Percentiles rank a stretch among this genome's conserved stretches.
phyloP scores from a whole-genome alignment of 306 rosid genomes.

The Neltuma alba region DNA sequence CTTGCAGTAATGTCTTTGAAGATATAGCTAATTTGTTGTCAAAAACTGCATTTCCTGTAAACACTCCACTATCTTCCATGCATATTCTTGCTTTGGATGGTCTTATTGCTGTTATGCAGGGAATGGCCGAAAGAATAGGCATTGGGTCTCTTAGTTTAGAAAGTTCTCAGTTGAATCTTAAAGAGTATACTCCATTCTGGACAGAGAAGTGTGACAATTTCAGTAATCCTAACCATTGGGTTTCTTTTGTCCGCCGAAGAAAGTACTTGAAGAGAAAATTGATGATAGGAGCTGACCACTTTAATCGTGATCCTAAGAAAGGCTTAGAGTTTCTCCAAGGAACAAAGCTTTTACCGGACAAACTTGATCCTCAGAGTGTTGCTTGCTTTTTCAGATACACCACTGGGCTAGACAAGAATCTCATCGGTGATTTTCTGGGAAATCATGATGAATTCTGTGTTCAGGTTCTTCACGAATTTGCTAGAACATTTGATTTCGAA shows the following conservation, averaged over 20 bases:
- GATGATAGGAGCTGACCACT: constrained; percentile 95
- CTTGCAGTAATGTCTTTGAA: constrained; percentile 92
- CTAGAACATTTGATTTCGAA: constrained; percentile 91
- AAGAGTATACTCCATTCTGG: constrained; percentile 93
- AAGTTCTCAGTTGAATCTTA: constrained; percentile 56
- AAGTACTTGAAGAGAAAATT: constrained; percentile 83
- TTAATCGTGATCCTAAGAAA: constrained; percentile 93
- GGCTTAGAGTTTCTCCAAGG: constrained; percentile 99
- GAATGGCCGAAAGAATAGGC: constrained; percentile 91
- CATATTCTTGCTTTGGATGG: constrained; percentile 92
- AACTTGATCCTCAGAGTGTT: constrained; percentile 94
- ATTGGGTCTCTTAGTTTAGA: constrained; percentile 60
- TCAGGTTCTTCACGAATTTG: constrained; percentile 96
- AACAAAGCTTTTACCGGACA: constrained; percentile 85
- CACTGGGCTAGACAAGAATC: constrained; percentile 93
- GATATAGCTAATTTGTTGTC: constrained; percentile 82
- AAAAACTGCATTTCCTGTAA: constrained; percentile 87
- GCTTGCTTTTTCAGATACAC: constrained; percentile 89
- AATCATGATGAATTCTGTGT: constrained; percentile 93
- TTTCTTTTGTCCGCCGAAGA: constrained; percentile 80
- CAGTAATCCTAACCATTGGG: constrained; percentile 80
- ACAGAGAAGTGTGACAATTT: constrained; percentile 78
- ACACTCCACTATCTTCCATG: constrained; percentile 77
- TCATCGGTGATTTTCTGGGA: constrained; percentile 93
- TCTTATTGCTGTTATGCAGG: constrained; percentile 90